Base-by-base conservation (phyloP, 345 rosid genomes). In the Hibiscus tridactylites region DNA sequence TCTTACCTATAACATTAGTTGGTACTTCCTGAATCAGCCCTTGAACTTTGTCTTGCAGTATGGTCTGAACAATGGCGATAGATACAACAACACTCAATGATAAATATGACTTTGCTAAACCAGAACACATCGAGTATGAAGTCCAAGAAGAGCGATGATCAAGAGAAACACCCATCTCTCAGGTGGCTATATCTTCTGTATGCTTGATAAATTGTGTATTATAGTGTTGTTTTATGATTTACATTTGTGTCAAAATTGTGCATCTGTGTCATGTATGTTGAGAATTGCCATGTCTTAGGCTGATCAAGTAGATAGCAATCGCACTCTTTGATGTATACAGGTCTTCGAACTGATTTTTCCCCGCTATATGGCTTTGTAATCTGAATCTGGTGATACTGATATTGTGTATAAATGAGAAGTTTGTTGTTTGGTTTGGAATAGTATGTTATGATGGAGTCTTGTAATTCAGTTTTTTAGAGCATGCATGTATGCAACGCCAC, bases 51-150 rank as follows among this genome's bases (percentile, higher is more conserved):
- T 75, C 24, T 7, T 74, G 83, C 87, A 86, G 92, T 88, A 88
- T 50, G 90, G 92, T 10, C 42, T 88, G 77, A 83, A 82, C 72
- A 81, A 53, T 64, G 71, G 73, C 21, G 83, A 82, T 16, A 77
- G 71, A 66, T 74, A 73, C 37, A 65, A 46, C 70, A 46, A 37
- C 57, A 63, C 60, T 31, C 81, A 39, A 39, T 39, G 44, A 82
- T 19, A 77, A 78, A 70, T 66, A 74, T 15, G 67, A 54, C 31
- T 64, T 70, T 54, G 5, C 56, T 65, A 17, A 77, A 75, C 79
- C 79, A 77, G 73, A 79, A 73, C 4, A 72, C 87, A 61, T 78
- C 85, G 19, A 83, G 86, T 70, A 42, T 68, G 81, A 86, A 79
- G 57, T 74, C 83, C 47, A 80, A 83, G 77, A 79, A 78, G 72